phyloP scores from a whole-genome alignment of 768 basidiomycete genomes.

The Kwoniella sp. region DNA sequence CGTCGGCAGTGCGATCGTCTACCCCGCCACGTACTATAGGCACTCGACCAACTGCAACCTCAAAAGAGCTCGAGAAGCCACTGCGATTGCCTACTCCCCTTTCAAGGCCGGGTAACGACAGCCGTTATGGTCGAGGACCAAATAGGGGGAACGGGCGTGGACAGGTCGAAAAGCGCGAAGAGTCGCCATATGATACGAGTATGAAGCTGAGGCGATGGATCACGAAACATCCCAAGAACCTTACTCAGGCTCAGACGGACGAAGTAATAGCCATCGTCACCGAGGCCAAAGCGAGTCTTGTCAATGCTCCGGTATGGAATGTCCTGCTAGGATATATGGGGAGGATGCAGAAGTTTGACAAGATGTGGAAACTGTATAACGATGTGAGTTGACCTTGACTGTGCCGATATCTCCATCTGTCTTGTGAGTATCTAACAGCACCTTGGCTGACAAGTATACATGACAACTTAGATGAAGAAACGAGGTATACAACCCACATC shows the following conservation, averaged over 20 bases:
- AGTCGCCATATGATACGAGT: constrained; percentile 14
- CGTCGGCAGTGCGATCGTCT: background rate
- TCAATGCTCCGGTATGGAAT: constrained; percentile 51
- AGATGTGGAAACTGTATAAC: constrained; percentile 49
- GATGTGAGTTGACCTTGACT: constrained; percentile 40
- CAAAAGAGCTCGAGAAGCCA: background rate
- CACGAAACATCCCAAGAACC: constrained; percentile 9
- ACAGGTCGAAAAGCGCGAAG: constrained; percentile 2
- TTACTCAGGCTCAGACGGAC: constrained; percentile 19
- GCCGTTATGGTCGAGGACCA: too few species aligned
- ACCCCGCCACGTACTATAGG: background rate
- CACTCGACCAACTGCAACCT: background rate
- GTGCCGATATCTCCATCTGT: background rate
- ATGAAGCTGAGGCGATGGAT: constrained; percentile 13
- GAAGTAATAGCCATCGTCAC: constrained; percentile 29
- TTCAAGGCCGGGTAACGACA: background rate
- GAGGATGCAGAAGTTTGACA: constrained; percentile 39
- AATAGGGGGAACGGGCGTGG: too few species aligned
- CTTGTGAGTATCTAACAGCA: background rate
- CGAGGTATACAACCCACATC: constrained; percentile 46
- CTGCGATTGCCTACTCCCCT: background rate
- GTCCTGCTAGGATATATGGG: constrained; percentile 41
- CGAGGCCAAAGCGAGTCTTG: constrained; percentile 23
- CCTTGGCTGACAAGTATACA: background rate
- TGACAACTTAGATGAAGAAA: constrained; percentile 52